phyloP scores from a whole-genome alignment of 306 rosid species.

The Senna tora region DNA sequence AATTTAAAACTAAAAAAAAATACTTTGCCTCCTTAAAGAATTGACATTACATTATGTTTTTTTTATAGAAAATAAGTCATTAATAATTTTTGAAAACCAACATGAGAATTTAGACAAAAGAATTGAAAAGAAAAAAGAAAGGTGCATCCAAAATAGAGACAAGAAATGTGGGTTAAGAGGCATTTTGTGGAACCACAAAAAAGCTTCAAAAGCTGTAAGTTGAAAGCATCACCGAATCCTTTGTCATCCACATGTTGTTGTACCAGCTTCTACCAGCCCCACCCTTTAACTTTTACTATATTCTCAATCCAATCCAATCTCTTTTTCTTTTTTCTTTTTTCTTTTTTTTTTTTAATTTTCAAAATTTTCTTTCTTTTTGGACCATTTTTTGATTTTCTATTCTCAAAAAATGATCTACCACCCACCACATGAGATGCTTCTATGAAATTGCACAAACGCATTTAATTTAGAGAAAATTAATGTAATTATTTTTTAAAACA shows the following conservation, averaged over 20 bases:
- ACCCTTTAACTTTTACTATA: neutral
- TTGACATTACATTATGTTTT: no score
- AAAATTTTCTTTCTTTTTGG: neutral
- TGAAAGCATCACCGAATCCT: neutral
- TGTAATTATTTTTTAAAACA: no score
- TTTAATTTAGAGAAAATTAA: no score
- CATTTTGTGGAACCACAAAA: constrained; percentile 12
- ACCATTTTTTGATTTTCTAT: neutral
- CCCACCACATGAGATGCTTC: neutral
- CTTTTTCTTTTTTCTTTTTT: neutral
- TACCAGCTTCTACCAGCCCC: constrained; percentile 10
- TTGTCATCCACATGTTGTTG: constrained; percentile 7
- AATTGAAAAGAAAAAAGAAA: no score
- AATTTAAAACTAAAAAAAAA: no score
- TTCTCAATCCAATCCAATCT: neutral
- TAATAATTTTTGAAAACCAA: no score
- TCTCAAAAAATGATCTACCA: neutral
- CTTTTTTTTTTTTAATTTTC: neutral
- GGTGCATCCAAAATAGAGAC: no score
- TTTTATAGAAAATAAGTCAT: no score
- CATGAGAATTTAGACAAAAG: no score
- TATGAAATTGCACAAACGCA: neutral
- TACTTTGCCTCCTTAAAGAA: no score
- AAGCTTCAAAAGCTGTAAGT: neutral
- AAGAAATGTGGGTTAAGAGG: no score